Conservation (phyloP, 108 stramenopile genomes). For the Cylindrotheca fusiformis region DNA sequence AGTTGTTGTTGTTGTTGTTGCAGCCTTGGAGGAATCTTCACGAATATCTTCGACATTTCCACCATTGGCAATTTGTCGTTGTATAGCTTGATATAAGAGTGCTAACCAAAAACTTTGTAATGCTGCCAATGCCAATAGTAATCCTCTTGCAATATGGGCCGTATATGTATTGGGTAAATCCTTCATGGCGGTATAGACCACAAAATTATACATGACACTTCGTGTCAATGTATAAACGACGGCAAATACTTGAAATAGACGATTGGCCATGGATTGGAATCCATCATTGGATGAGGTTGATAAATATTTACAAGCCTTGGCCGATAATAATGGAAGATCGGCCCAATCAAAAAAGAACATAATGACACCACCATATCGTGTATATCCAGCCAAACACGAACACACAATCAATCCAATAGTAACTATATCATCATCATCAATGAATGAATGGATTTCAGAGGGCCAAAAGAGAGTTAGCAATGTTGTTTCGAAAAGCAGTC, state of each 20-base stretch:
- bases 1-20: no score
- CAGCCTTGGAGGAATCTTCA: no score
- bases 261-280: constrained; percentile 35
- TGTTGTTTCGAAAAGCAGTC: no score
- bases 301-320: constrained; percentile 47
- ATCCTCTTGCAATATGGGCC: neutral
- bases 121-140: constrained; percentile 28
- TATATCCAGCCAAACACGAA: constrained; percentile 17
- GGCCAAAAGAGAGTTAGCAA: neutral
- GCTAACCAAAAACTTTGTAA: constrained; percentile 42
- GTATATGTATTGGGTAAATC: constrained; percentile 11
- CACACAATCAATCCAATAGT: constrained; percentile 39
- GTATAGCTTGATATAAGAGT: constrained; percentile 35
- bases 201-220: constrained; percentile 39
- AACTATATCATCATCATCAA: neutral
- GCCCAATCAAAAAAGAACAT: constrained; percentile 59
- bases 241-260: constrained; percentile 46
- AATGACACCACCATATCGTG: constrained; percentile 43
- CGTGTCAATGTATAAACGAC: constrained; percentile 39
- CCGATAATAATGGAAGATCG: constrained; percentile 40
- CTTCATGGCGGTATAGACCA: constrained; percentile 21
- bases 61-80: constrained; percentile 24
- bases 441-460: neutral
- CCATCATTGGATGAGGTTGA: constrained; percentile 21
- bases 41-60: constrained; percentile 32